Evolutionary conservation across 441 rosid genomes (phyloP), one percentile per base, ranked within the genome.

Genomic region (Eutrema salsugineum): DNA sequence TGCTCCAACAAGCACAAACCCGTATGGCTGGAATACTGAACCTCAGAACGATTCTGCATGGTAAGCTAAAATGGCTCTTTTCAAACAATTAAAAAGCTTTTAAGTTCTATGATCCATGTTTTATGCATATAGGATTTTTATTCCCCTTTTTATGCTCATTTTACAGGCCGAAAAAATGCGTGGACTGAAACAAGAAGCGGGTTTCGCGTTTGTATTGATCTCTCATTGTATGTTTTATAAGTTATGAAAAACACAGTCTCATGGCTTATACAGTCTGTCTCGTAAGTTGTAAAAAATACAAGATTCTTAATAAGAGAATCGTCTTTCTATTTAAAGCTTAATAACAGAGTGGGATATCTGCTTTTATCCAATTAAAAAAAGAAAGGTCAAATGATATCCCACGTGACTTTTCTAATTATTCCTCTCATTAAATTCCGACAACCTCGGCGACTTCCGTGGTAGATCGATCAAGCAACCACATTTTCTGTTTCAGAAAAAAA

Each of bases 21-120:
- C 79, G 32, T 40, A 70, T 20, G 63, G 77, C 12, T 66, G 82
- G 84, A 81, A 61, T 62, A 38, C 80, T 49, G 82, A 78, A 70
- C 39, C 78, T 2, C 78, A 69, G 11, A 80, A 72, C 53, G 68
- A 73, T 47, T 60, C 66, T 46, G 6, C 66, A 17, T 77, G 80
- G 72, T 77, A 65, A 65, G 72, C 38, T 33, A 28, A n/a, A 62
- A 19, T 55, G 54, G 15, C 28, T 38, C 50, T 46, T 38, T 6
- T 20, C 8, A 35, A n/a, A 33, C 51, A 42, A 27, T 27, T 66
- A 17, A 7, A n/a, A 30, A 42, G 19, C 6, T 44, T 51, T 24
- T 11, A 32, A 30, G 35, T 30, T 53, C 8, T 63, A 4, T 7
- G 49, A 63, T 50, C 46, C 55, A 5, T 50, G 35, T 63, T 54